These are phyloP conservation scores for Xylaria multiplex DNA, from an alignment of 2,329 filamentous ascomycete species.

Conservation along the genomic window DNA sequence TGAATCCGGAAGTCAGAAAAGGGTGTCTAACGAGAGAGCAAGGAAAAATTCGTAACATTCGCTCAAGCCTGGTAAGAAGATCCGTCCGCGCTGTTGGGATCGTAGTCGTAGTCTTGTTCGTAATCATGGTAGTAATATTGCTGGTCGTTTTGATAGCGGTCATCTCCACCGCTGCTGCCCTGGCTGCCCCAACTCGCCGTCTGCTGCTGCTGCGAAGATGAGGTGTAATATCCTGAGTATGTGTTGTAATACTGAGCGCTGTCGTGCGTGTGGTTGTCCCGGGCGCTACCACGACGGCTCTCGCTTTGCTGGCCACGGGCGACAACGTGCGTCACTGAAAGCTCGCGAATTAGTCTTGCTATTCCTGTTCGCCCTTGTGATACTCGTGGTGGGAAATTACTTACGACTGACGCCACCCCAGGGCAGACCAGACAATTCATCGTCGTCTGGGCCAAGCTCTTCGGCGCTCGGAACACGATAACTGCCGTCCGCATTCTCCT, in stretches of 20 bases:
- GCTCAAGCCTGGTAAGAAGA: constrained; percentile 36
- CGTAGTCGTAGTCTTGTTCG: constrained; percentile 40
- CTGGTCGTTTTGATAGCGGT: constrained; percentile 41
- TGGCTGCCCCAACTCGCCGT: constrained; percentile 38
- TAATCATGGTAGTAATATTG: constrained; percentile 37
- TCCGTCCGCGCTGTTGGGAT: constrained; percentile 37
- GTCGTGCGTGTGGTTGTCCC: constrained; percentile 37
- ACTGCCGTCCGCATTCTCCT: constrained; percentile 69
- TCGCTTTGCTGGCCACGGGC: constrained; percentile 61
- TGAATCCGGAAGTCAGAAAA: constrained; percentile 5
- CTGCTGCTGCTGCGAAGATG: constrained; percentile 47
- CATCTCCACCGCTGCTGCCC: constrained; percentile 42
- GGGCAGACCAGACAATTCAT: constrained; percentile 71
- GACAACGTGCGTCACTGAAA: constrained; percentile 60
- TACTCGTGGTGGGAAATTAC: neutral
- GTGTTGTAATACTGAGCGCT: constrained; percentile 41
- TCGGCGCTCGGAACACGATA: constrained; percentile 70
- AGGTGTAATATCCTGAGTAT: constrained; percentile 47
- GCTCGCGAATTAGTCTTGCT: constrained; percentile 19
- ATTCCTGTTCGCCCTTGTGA: neutral
- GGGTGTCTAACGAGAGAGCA: neutral
- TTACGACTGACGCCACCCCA: constrained; percentile 73
- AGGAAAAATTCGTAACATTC: constrained; percentile 7
- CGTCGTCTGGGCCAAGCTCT: constrained; percentile 62
- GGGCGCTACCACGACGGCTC: constrained; percentile 51